phyloP scores from a whole-genome alignment of 2,329 filamentous ascomycete species.

The Colletotrichum sojae region DNA sequence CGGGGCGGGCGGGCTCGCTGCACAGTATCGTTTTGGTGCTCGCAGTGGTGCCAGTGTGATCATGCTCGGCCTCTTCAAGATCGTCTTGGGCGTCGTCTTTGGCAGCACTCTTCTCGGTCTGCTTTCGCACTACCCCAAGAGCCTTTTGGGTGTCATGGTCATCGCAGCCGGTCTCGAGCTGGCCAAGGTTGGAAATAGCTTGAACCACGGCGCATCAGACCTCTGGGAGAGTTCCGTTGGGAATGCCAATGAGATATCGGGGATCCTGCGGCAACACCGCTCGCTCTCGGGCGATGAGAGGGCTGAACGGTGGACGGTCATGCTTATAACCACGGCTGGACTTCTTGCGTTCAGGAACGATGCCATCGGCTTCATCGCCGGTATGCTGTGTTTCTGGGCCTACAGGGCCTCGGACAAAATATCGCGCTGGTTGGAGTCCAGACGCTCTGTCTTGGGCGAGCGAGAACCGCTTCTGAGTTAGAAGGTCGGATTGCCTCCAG shows the following conservation, averaged over 20 bases:
- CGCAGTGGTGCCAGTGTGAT: constrained; percentile 89
- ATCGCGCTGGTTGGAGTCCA: constrained; percentile 54
- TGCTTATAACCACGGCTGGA: constrained; percentile 88
- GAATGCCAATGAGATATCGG: constrained; percentile 53
- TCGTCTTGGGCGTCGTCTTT: constrained; percentile 81
- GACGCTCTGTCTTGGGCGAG: constrained; percentile 46
- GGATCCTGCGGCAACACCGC: constrained; percentile 59
- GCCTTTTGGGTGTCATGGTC: constrained; percentile 88
- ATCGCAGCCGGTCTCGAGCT: constrained; percentile 91
- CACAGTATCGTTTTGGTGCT: constrained; percentile 92
- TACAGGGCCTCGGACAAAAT: constrained; percentile 67
- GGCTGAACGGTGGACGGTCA: constrained; percentile 85
- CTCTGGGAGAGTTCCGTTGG: constrained; percentile 69
- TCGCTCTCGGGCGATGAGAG: constrained; percentile 77
- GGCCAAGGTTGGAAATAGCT: constrained; percentile 84
- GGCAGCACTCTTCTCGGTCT: constrained; percentile 81
- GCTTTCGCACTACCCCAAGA: constrained; percentile 80
- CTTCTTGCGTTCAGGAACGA: constrained; percentile 92
- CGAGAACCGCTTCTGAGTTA: constrained; percentile 48
- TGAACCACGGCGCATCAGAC: constrained; percentile 80
- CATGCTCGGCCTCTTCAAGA: constrained; percentile 81
- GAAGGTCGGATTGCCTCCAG: background rate
- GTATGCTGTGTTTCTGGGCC: constrained; percentile 83
- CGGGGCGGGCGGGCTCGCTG: constrained; percentile 90
- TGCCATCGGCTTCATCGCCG: constrained; percentile 86